Conservation (phyloP, 2,329 filamentous ascomycete species). For the Ramularia endophylla region DNA sequence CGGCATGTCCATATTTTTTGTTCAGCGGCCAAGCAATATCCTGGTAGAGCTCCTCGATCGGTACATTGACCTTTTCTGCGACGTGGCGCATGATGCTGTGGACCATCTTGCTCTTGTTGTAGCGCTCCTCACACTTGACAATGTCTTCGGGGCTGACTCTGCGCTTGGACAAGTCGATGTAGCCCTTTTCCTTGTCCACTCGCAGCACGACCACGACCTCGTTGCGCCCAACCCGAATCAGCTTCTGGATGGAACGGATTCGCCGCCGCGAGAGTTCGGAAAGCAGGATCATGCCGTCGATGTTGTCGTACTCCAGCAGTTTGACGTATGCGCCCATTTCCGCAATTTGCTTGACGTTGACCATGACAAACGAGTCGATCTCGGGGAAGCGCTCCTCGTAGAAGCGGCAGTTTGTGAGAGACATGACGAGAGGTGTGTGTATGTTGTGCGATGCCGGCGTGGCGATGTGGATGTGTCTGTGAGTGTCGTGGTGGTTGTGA, state of each 20-base stretch:
- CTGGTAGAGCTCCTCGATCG: slow-evolving; percentile 94
- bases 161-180: slow-evolving; percentile 98
- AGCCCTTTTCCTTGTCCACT: slow-evolving; percentile 99
- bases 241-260: slow-evolving; percentile 98
- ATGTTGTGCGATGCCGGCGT: no score
- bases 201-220: slow-evolving; percentile 97
- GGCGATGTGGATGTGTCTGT: no score
- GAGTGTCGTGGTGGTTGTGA: no score
- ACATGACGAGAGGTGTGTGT: slow-evolving; percentile 61
- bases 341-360: slow-evolving; percentile 99
- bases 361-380: slow-evolving; percentile 99
- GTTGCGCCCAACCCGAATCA: slow-evolving; percentile 95
- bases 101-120: slow-evolving; percentile 99
- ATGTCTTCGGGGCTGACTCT: slow-evolving; percentile 97
- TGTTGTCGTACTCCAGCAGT: slow-evolving; percentile 99
- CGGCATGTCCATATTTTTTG: slow-evolving; percentile 93
- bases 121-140: slow-evolving; percentile 96
- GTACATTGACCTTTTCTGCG: slow-evolving; percentile 88
- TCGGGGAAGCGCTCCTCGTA: slow-evolving; percentile 98
- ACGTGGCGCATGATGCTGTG: slow-evolving; percentile 99
- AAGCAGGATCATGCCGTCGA: slow-evolving; percentile 99
- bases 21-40: slow-evolving; percentile 94
- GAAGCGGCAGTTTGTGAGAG: slow-evolving; percentile 92
- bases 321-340: slow-evolving; percentile 99
- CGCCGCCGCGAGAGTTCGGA: slow-evolving; percentile 96